Conservation (phyloP, 257 asterid species). For the Salvia rosmarinus region DNA sequence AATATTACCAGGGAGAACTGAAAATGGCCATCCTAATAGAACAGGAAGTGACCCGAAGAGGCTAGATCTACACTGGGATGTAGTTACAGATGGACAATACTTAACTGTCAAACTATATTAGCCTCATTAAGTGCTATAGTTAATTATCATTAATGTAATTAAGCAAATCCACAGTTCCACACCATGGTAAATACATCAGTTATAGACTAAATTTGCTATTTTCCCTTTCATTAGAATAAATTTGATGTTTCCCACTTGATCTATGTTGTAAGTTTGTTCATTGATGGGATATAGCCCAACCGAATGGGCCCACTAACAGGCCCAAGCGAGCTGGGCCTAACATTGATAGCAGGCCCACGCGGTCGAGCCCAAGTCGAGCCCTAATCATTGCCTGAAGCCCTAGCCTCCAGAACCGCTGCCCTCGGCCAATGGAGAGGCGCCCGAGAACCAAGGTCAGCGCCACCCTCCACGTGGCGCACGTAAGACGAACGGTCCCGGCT, state of each 20-base stretch:
- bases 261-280: background rate
- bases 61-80: background rate
- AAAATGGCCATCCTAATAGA: background rate
- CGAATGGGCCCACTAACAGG: too few species aligned
- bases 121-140: background rate
- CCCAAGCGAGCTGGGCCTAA: too few species aligned
- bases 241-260: slow-evolving; percentile 1
- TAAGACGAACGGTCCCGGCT: too few species aligned
- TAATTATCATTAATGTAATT: background rate
- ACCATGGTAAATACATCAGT: background rate
- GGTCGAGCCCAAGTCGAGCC: too few species aligned
- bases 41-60: background rate
- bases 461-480: too few species aligned
- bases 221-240: background rate
- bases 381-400: too few species aligned
- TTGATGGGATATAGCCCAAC: too few species aligned
- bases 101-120: background rate
- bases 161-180: too few species aligned
- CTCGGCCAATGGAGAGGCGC: too few species aligned
- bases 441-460: too few species aligned
- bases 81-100: slow-evolving; percentile 4
- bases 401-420: too few species aligned
- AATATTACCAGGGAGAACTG: background rate
- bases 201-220: background rate
- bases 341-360: too few species aligned